These are phyloP conservation scores for Trypanosoma lewisi DNA, from an alignment of 208 protist species.

Conservation along the genomic window DNA sequence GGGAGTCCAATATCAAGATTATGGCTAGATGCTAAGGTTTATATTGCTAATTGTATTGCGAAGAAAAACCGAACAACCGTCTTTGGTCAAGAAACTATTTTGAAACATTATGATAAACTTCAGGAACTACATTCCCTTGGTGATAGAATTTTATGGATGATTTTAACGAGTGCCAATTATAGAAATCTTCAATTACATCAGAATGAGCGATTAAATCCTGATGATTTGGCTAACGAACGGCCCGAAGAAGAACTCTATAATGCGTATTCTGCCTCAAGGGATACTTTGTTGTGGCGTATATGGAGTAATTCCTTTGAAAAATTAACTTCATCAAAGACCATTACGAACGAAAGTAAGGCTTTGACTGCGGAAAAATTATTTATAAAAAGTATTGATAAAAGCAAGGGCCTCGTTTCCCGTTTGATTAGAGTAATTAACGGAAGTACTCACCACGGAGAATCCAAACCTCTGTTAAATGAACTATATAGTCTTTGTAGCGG, in stretches of 20 bases:
- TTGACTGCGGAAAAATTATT: slow-evolving; percentile 7
- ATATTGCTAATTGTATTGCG: slow-evolving; percentile 26
- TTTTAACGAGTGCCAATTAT: slow-evolving; percentile 2
- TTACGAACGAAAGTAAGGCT: neutral
- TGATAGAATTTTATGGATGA: slow-evolving; percentile 17
- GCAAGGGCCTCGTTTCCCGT: neutral
- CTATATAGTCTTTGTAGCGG: slow-evolving; percentile 19
- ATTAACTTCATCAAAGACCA: neutral
- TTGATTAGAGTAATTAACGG: slow-evolving; percentile 10
- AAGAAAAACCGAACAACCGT: neutral
- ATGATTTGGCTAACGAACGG: neutral
- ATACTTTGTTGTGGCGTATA: slow-evolving; percentile 19
- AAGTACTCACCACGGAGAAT: neutral
- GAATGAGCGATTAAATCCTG: neutral
- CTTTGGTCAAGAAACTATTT: slow-evolving; percentile 23
- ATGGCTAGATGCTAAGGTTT: slow-evolving; percentile 24
- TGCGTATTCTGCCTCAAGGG: neutral
- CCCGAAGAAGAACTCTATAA: neutral
- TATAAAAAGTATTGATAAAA: slow-evolving; percentile 8
- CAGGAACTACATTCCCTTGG: neutral
- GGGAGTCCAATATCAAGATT: slow-evolving; percentile 14
- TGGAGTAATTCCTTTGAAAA: slow-evolving; percentile 14
- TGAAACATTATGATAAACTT: slow-evolving; percentile 14
- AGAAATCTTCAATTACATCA: neutral
- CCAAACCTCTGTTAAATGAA: neutral